phyloP scores from a whole-genome alignment of 805 yeast genomes.

The Cyberlindnera xishuangbannaensis region DNA sequence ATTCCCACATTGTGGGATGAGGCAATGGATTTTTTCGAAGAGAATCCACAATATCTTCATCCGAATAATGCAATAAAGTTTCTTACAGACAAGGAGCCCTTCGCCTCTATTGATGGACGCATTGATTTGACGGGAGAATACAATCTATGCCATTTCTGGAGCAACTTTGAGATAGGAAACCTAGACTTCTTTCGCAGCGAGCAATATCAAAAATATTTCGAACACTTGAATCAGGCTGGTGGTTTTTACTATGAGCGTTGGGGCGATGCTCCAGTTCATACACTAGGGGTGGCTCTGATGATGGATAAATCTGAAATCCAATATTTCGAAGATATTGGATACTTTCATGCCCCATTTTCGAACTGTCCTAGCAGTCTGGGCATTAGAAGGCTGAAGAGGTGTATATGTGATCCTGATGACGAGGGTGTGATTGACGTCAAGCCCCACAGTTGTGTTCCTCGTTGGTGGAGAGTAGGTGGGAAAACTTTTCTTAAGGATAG shows the following conservation, averaged over 20 bases:
- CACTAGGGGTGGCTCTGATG: conserved; percentile 59
- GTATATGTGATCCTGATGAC: conserved; percentile 50
- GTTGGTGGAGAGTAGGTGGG: conserved; percentile 78
- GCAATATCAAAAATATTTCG: conserved; percentile 55
- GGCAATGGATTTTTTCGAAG: conserved; percentile 53
- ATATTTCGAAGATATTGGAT: conserved; percentile 80
- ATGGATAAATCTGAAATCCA: conserved; percentile 56
- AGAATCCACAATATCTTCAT: conserved; percentile 58
- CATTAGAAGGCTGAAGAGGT: conserved; percentile 48
- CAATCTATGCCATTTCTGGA: conserved; percentile 84
- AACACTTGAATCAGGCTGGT: conserved; percentile 57
- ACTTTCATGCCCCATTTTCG: conserved; percentile 63
- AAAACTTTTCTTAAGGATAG: conserved; percentile 45
- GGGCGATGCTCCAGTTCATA: conserved; percentile 95
- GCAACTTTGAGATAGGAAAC: conserved; percentile 75
- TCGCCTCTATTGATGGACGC: conserved; percentile 29
- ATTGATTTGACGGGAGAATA: conserved; percentile 43
- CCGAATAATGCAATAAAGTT: conserved; percentile 56
- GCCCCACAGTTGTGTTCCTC: conserved; percentile 55
- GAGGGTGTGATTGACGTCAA: conserved; percentile 37
- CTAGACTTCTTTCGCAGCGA: conserved; percentile 66
- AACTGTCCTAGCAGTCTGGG: conserved; percentile 53
- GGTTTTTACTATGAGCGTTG: conserved; percentile 86
- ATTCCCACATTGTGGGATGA: conserved; percentile 81
- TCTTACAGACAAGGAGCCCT: conserved; percentile 43